A percentile compares a stretch with the other conserved stretches of the same genome.
Evolutionary conservation across 441 rosid species (phyloP).

Genomic region (Sinapis alba): DNA sequence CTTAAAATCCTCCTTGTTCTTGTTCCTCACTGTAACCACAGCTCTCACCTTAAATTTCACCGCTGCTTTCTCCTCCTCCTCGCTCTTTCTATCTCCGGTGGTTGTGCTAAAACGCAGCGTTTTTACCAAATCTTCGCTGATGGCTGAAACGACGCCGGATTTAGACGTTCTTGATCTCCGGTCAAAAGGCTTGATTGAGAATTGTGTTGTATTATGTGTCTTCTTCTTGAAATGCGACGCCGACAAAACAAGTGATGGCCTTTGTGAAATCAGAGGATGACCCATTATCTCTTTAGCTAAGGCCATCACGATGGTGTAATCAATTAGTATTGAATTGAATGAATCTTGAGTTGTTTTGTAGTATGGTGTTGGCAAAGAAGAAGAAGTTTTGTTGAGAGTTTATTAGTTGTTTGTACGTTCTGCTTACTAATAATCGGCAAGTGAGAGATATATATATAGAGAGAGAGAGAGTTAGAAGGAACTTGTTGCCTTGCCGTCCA

Average conservation of each 20-base stretch:
- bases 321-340: background rate
- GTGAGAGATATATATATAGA: background rate
- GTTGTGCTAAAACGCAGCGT: conserved; percentile 18
- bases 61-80: conserved; percentile 39
- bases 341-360: conserved; percentile 12
- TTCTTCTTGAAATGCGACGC: conserved; percentile 29
- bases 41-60: conserved; percentile 74
- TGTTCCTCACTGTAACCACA: conserved; percentile 72
- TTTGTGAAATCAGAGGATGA: conserved; percentile 44
- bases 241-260: conserved; percentile 34
- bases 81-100: conserved; percentile 33
- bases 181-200: conserved; percentile 22
- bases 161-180: conserved; percentile 21
- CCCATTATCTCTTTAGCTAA: conserved; percentile 70
- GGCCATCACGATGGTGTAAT: conserved; percentile 46
- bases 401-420: background rate
- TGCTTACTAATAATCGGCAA: conserved; percentile 10
- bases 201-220: background rate
- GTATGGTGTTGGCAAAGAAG: background rate
- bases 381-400: conserved; percentile 10
- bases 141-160: conserved; percentile 50
- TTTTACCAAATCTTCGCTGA: conserved; percentile 70
- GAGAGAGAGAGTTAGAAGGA: background rate
- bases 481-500: conserved; percentile 58
- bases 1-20: conserved; percentile 72